Evolutionary conservation across 192 early-diverging fungal species (phyloP).

Genomic region (Backusella tarrabulga): DNA sequence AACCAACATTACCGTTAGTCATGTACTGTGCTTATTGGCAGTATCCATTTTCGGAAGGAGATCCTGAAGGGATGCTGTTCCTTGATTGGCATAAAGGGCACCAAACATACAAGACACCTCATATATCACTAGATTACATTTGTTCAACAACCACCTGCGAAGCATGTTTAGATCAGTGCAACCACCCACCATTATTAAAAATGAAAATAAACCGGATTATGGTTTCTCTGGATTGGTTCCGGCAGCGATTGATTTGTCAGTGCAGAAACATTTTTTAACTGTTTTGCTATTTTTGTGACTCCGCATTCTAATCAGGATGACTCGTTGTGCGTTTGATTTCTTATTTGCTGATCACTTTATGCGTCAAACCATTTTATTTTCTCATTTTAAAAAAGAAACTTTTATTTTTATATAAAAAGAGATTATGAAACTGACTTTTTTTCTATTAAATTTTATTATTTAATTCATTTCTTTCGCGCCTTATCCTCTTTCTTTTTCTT

Average conservation of each 20-base stretch:
- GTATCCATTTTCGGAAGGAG: neutral
- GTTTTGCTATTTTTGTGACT: neutral
- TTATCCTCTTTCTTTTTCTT: neutral
- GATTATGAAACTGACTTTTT: neutral
- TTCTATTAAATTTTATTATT: neutral
- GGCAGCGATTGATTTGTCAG: neutral
- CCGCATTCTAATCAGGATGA: neutral
- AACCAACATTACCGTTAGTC: neutral
- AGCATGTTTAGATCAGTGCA: neutral
- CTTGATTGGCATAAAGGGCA: neutral
- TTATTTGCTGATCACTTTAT: slow-evolving; percentile 1
- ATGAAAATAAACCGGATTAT: neutral
- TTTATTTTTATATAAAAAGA: neutral
- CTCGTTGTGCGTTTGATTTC: neutral
- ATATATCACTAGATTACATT: neutral
- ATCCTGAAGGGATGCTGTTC: neutral
- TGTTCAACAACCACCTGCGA: neutral
- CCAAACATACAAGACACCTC: neutral
- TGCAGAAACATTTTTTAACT: neutral
- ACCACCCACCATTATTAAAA: neutral
- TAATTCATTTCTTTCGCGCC: neutral
- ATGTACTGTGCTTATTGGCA: slow-evolving; percentile 4
- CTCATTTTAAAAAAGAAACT: neutral
- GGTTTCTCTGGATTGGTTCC: slow-evolving; percentile 1
- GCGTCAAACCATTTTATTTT: neutral